Conservation (phyloP, 257 asterid genomes). For the Solanum dulcamara region DNA sequence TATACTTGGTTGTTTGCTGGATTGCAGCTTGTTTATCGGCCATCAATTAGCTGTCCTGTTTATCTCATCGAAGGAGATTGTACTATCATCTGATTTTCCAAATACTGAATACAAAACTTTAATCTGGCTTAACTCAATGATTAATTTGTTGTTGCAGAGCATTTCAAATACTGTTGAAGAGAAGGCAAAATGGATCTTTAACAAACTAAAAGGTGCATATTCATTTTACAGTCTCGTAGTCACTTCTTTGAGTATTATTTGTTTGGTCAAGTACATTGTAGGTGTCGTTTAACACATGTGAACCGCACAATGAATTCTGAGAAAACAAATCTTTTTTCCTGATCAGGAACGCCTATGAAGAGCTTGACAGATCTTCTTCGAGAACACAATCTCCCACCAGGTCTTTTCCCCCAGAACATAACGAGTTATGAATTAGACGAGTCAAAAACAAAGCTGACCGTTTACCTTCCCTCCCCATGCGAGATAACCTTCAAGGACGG, state of each 20-base stretch:
- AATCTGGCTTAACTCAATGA: not conserved
- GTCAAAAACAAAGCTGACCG: conserved; percentile 40
- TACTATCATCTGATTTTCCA: not conserved
- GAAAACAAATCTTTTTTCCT: not conserved
- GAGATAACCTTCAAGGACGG: conserved; percentile 77
- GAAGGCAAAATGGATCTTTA: conserved; percentile 92
- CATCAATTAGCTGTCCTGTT: not conserved
- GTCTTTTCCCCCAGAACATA: conserved; percentile 62
- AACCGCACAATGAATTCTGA: not conserved
- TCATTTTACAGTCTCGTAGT: not conserved
- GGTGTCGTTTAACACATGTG: not conserved
- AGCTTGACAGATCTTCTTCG: conserved; percentile 55
- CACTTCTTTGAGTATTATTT: not conserved
- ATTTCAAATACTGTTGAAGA: conserved; percentile 81
- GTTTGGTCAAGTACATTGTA: not conserved
- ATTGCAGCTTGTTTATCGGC: not conserved
- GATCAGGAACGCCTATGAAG: conserved; percentile 43
- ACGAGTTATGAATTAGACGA: conserved; percentile 57
- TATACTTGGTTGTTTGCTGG: not conserved
- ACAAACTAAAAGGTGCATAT: conserved; percentile 81
- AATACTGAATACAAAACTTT: not conserved
- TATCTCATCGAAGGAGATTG: not conserved
- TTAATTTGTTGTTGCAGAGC: conserved; percentile 30
- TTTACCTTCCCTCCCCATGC: conserved; percentile 61
- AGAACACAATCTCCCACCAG: conserved; percentile 56